Evolutionary conservation across 306 rosid genomes (phyloP).

Genomic region (Alnus glutinosa): DNA sequence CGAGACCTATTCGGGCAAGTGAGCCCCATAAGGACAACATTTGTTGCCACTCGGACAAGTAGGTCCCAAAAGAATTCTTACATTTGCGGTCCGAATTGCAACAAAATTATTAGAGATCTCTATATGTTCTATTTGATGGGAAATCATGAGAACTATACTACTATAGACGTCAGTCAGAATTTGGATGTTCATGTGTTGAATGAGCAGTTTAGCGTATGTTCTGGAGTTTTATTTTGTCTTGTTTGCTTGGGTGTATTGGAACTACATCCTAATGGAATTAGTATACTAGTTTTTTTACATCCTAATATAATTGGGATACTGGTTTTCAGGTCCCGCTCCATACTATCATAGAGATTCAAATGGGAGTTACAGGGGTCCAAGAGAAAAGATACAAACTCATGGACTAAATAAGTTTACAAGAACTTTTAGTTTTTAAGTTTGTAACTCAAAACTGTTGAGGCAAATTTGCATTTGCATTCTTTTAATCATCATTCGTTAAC

Average conservation of each 20-base stretch:
- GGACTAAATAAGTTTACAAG: conserved; percentile 49
- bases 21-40: too few relatives aligned
- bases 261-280: background rate
- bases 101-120: too few relatives aligned
- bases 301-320: conserved; percentile 3
- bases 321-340: conserved; percentile 87
- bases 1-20: too few relatives aligned
- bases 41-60: too few relatives aligned
- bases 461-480: conserved; percentile 38
- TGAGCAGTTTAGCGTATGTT: background rate
- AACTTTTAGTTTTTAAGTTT: conserved; percentile 8
- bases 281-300: conserved; percentile 20
- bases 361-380: conserved; percentile 98
- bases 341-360: conserved; percentile 95
- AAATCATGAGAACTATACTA: background rate
- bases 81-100: too few relatives aligned
- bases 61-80: too few relatives aligned
- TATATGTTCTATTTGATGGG: background rate
- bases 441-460: conserved; percentile 26
- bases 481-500: conserved; percentile 40
- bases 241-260: background rate
- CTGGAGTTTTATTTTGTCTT: background rate
- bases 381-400: conserved; percentile 97
- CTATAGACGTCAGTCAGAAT: background rate
- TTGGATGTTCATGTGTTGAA: background rate